phyloP scores from a whole-genome alignment of 257 asterid genomes.

The Catharanthus roseus region DNA sequence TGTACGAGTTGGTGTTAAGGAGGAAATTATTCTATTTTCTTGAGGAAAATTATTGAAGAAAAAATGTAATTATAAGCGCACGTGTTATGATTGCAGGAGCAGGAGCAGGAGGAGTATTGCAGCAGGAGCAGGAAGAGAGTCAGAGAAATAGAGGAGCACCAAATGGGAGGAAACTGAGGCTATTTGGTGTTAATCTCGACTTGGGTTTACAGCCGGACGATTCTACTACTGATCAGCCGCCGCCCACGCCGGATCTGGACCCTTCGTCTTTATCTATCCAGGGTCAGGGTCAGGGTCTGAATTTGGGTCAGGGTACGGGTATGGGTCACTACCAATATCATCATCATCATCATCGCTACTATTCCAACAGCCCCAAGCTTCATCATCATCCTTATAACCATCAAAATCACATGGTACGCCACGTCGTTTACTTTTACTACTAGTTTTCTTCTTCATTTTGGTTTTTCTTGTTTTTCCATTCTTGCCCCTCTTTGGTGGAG shows the following conservation, averaged over 20 bases:
- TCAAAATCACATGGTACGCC: slow-evolving; percentile 60
- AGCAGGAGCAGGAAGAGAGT: too few relatives aligned
- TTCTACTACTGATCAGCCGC: slow-evolving; percentile 10
- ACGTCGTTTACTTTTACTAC: slow-evolving; percentile 12
- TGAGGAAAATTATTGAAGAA: neutral
- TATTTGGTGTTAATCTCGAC: slow-evolving; percentile 85
- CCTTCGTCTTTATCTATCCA: slow-evolving; percentile 50
- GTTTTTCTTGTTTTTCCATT: too few relatives aligned
- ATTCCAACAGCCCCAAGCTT: slow-evolving; percentile 13
- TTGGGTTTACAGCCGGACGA: slow-evolving; percentile 45
- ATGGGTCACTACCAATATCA: too few relatives aligned
- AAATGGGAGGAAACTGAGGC: slow-evolving; percentile 50
- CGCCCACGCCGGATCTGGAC: slow-evolving; percentile 9
- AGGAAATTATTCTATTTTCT: neutral
- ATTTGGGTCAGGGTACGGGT: too few relatives aligned
- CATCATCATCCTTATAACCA: slow-evolving; percentile 18
- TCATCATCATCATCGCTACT: slow-evolving; percentile 32
- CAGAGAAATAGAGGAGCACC: slow-evolving; percentile 30
- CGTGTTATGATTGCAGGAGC: slow-evolving; percentile 14
- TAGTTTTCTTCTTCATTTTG: neutral
- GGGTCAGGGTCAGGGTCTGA: slow-evolving; percentile 29
- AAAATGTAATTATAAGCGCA: neutral
- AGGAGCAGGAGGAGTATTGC: slow-evolving; percentile 18
- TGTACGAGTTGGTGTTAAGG: neutral
- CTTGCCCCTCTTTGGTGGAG: too few relatives aligned